A percentile compares a stretch with the other conserved stretches of the same genome.
Evolutionary conservation across 1,139 yeast genomes (phyloP).

Genomic region (Suhomyces yuchorum): DNA sequence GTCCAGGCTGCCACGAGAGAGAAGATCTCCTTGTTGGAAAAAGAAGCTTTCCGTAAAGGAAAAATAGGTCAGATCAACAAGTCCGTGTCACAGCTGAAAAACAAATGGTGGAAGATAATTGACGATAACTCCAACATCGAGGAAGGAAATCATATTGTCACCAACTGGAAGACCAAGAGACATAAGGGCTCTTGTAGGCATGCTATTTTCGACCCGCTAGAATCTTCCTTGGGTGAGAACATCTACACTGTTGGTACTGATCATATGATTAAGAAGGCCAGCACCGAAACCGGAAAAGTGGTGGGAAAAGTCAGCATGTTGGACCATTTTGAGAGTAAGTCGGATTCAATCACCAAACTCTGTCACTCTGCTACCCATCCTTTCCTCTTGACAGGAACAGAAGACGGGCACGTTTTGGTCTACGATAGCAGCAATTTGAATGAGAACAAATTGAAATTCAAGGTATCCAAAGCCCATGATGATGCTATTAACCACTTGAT

Average conservation of each 20-base stretch:
- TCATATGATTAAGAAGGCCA: constrained; percentile 74
- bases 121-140: constrained; percentile 35
- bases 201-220: constrained; percentile 61
- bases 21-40: constrained; percentile 23
- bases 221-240: constrained; percentile 49
- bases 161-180: constrained; percentile 83
- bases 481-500: constrained; percentile 77
- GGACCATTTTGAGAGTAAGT: constrained; percentile 28
- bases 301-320: constrained; percentile 48
- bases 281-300: constrained; percentile 75
- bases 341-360: constrained; percentile 58
- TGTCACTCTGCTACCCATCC: constrained; percentile 65
- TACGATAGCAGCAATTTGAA: constrained; percentile 57
- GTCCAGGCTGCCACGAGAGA: constrained; percentile 28
- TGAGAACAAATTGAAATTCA: constrained; percentile 39
- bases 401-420: constrained; percentile 65
- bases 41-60: constrained; percentile 32
- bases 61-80: constrained; percentile 29
- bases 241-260: constrained; percentile 80
- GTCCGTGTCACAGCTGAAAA: constrained; percentile 42
- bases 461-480: constrained; percentile 60
- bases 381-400: constrained; percentile 76
- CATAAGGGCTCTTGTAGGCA: constrained; percentile 90
- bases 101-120: constrained; percentile 53
- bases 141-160: constrained; percentile 34